Evolutionary conservation across 805 yeast genomes (phyloP), one percentile per base, ranked within the genome.

Genomic region (Cyberlindnera subsufficiens): DNA sequence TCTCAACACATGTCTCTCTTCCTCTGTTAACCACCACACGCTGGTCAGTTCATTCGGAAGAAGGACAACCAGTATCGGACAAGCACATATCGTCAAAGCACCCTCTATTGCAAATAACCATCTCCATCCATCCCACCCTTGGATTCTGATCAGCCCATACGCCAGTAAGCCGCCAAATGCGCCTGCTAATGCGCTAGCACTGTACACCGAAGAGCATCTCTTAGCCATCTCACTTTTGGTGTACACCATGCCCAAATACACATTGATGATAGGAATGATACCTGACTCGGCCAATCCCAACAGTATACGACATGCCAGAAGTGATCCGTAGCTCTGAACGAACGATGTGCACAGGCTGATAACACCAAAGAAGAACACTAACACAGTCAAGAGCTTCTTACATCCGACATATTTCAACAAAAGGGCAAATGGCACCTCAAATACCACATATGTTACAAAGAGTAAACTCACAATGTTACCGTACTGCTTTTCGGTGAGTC

Each of bases 121-220:
- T 52, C 74, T 66, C 77, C 78, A 76, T 10, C 75, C 75, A 33
- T 57, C 66, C 51, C 69, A 54, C 2, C 65, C 62, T 8, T 56
- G 53, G 47, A 72, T 65, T 30, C 60, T 55, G 8, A 69, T 56
- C 38, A 77, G 64, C 17, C 75, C 80, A 44, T 65, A 69, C 0
- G 73, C 69, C 25, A 75, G 64, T 19, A 74, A 58, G n/a, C 83
- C 82, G 40, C 80, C 78, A 55, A 78, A 74, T 2, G 78, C 77
- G 35, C 77, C 72, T 8, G 80, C 60, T 6, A 44, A 39, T 1
- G 60, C 58, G 22, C 50, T 40, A 1, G 61, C 60, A 32, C 53
- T 46, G 38, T 50, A 56, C 27, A 57, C 53, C 3, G 43, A 47
- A 3, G 61, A 53, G 14, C 72, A 61, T 37, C 81, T 61, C 20